phyloP scores from a whole-genome alignment of 164 flowering plant species.

The Chimonanthus salicifolius region DNA sequence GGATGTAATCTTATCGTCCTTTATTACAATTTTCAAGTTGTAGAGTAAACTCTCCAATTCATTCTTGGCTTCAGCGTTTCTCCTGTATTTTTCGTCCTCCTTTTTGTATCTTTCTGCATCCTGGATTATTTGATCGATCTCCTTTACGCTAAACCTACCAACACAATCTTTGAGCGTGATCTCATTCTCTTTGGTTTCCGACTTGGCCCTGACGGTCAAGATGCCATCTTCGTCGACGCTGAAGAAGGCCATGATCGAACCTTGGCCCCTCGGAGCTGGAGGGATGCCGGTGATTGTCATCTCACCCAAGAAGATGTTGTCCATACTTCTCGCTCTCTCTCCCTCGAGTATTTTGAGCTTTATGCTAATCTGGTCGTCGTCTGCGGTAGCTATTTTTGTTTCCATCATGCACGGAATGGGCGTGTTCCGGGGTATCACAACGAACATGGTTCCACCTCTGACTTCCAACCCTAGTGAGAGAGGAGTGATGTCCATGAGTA shows the following conservation, averaged over 20 bases:
- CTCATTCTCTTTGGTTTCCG: slow-evolving; percentile 51
- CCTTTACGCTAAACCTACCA: no score
- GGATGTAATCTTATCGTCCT: no score
- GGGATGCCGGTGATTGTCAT: no score
- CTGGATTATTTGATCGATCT: no score
- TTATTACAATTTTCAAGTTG: slow-evolving; percentile 25
- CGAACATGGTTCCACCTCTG: slow-evolving; percentile 49
- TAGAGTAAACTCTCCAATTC: slow-evolving; percentile 37
- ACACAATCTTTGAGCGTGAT: slow-evolving; percentile 37
- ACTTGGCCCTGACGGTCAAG: no score
- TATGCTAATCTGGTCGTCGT: slow-evolving; percentile 52
- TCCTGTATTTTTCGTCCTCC: no score
- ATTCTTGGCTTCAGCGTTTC: no score
- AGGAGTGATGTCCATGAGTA: no score
- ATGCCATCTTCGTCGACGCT: slow-evolving; percentile 28
- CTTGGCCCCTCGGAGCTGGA: slow-evolving; percentile 1
- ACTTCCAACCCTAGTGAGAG: slow-evolving; percentile 38
- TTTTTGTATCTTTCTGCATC: no score
- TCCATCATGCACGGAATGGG: slow-evolving; percentile 15
- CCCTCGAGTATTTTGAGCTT: no score
- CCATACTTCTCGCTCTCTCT: slow-evolving; percentile 50
- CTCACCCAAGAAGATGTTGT: slow-evolving; percentile 28
- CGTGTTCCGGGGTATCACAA: slow-evolving; percentile 46
- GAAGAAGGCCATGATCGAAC: slow-evolving; percentile 44
- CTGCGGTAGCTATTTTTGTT: slow-evolving; percentile 35